These are phyloP conservation scores for Hymenoscyphus repandus DNA, from an alignment of 2,329 filamentous ascomycete genomes.

Conservation along the genomic window DNA sequence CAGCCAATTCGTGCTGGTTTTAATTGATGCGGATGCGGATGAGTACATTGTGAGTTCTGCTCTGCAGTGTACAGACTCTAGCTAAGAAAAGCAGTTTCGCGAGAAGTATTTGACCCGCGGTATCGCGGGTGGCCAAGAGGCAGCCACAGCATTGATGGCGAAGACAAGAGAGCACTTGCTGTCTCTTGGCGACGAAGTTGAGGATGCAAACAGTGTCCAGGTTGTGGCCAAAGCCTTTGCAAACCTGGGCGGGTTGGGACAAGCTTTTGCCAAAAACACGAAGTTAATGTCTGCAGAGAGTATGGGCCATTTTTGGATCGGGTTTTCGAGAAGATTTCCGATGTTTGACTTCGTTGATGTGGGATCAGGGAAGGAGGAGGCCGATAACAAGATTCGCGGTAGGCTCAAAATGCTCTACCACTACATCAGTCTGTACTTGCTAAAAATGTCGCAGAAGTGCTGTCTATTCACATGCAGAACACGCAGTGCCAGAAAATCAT, in stretches of 20 bases:
- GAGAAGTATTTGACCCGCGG: constrained; percentile 8
- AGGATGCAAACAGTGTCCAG: constrained; percentile 5
- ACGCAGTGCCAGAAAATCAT: constrained; percentile 54
- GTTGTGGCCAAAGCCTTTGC: constrained; percentile 50
- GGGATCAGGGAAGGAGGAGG: constrained; percentile 49
- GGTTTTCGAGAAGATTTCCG: constrained; percentile 50
- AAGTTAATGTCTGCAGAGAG: constrained; percentile 38
- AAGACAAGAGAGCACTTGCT: constrained; percentile 10
- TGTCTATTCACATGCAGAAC: constrained; percentile 50
- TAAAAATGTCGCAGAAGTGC: constrained; percentile 13
- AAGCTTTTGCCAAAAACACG: constrained; percentile 40
- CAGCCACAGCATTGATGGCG: constrained; percentile 7
- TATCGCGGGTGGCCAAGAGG: constrained; percentile 5
- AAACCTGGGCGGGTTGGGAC: constrained; percentile 44
- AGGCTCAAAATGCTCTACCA: constrained; percentile 14
- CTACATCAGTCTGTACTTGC: neutral
- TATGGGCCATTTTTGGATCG: constrained; percentile 49
- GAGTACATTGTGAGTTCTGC: constrained; percentile 7
- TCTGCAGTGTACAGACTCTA: no score
- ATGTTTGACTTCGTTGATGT: constrained; percentile 59
- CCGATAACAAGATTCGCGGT: constrained; percentile 55
- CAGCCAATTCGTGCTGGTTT: constrained; percentile 12
- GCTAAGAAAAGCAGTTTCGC: constrained; percentile 7
- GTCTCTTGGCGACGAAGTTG: neutral
- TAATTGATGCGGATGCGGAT: constrained; percentile 16